Evolutionary conservation across 331 rosid genomes (phyloP), one percentile per base, ranked within the genome.

Genomic region (Spiraea crenata): DNA sequence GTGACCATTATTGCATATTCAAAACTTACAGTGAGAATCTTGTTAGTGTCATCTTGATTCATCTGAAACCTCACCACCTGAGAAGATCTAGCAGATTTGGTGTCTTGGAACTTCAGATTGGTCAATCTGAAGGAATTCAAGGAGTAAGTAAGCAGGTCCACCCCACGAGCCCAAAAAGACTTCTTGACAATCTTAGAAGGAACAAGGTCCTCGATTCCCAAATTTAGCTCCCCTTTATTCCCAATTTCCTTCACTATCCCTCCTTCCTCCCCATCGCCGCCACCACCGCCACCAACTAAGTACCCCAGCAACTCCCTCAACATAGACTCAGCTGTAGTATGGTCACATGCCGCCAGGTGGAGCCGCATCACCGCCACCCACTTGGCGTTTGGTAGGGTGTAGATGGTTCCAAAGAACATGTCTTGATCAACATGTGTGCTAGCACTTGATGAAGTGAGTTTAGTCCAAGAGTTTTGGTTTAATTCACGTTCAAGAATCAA

Each of bases 261-360:
- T 34, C 34, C 54, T 10, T 4, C 67, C 3, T 73, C 81, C 6
- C n/a, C 75, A 37, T 47, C 77, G 31, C 16, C 19, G 15, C 7
- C 16, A 49, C 19, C 55, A 15, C 37, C 61, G 8, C 10, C 57
- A 13, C 20, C 2, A 60, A 74, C 61, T 61, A 87, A 56, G 40
- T 10, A 57, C 59, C 63, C 65, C 1, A 77, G 81, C 67, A 88
- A 58, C 68, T 85, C 87, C 20, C 69, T 76, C 60, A 88, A 57
- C 25, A 88, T 61, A 14, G 88, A 63, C 41, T 61, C 84, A 2
- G 87, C 85, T 7, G 90, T 83, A 3, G 93, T 85, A 11, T 82
- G 83, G 78, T 88, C 93, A 56, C 88, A 88, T 0, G 84, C 88
- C 2, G 84, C 74, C 34, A 81, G 85, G 5, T 88, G 93, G 2